Evolutionary conservation across 768 basidiomycete genomes (phyloP).

Genomic region (Collybiopsis confluens): DNA sequence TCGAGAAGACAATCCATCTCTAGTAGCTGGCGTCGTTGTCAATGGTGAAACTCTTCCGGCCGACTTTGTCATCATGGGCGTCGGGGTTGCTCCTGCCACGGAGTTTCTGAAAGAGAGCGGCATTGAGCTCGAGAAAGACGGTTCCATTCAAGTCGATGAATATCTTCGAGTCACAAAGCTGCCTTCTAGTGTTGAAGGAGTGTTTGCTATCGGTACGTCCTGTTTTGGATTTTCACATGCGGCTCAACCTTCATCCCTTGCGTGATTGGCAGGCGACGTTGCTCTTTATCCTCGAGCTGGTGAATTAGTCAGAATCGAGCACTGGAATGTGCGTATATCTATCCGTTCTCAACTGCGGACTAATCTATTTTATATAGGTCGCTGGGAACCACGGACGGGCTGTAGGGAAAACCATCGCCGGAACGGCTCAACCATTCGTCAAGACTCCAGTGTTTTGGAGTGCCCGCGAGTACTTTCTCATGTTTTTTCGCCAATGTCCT

Average conservation of each 20-base stretch:
- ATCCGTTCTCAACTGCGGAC: not conserved
- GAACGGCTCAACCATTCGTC: conserved; percentile 57
- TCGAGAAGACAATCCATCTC: conserved; percentile 43
- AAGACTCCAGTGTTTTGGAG: conserved; percentile 91
- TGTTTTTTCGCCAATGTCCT: not conserved
- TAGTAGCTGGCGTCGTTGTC: conserved; percentile 64
- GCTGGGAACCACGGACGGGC: conserved; percentile 84
- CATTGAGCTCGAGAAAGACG: conserved; percentile 67
- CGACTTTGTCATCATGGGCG: conserved; percentile 81
- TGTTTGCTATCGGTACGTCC: conserved; percentile 65
- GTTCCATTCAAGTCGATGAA: conserved; percentile 75
- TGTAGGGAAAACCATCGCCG: conserved; percentile 75
- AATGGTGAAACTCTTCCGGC: conserved; percentile 62
- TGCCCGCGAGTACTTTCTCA: conserved; percentile 52
- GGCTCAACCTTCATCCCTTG: not conserved
- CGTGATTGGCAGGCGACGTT: conserved; percentile 56
- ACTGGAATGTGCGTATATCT: conserved; percentile 71
- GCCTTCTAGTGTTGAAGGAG: conserved; percentile 34
- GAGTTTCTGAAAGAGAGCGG: conserved; percentile 71
- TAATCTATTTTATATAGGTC: conserved; percentile 38
- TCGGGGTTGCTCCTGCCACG: conserved; percentile 83
- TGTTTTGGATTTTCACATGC: not conserved
- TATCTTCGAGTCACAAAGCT: conserved; percentile 51
- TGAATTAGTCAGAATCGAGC: conserved; percentile 67
- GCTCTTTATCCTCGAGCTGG: conserved; percentile 67